Evolutionary conservation across 441 rosid species (phyloP).

Genomic region (Corymbia calophylla): DNA sequence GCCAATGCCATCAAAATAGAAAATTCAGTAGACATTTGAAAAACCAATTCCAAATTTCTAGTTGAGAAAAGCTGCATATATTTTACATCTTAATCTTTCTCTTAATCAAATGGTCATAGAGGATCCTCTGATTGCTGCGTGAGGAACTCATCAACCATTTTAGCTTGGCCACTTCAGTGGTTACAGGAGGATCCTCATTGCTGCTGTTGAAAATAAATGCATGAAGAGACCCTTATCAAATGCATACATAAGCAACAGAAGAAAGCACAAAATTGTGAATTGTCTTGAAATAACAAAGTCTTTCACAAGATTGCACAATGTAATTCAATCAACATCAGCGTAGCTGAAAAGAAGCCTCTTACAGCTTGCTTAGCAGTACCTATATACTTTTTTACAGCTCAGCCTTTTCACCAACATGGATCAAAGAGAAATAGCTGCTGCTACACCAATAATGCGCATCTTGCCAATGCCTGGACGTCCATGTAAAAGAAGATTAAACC

Average conservation of each 20-base stretch:
- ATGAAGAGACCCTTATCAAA: too few species aligned
- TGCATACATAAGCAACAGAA: too few species aligned
- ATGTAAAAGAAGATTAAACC: too few species aligned
- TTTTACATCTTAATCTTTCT: too few species aligned
- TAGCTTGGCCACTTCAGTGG: not conserved
- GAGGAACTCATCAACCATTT: not conserved
- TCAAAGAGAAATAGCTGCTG: slow-evolving; percentile 81
- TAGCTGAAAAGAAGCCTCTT: slow-evolving; percentile 20
- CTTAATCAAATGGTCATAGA: not conserved
- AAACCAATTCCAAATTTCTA: too few species aligned
- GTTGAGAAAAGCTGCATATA: too few species aligned
- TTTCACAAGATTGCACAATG: not conserved
- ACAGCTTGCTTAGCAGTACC: slow-evolving; percentile 99
- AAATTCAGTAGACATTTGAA: too few species aligned
- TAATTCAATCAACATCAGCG: not conserved
- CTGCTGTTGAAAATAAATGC: not conserved
- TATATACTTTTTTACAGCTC: slow-evolving; percentile 89
- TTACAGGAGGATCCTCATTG: not conserved
- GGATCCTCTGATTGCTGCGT: not conserved
- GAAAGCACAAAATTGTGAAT: not conserved
- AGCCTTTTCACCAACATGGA: slow-evolving; percentile 86
- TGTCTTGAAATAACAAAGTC: not conserved
- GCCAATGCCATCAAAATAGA: too few species aligned
- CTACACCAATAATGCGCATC: slow-evolving; percentile 68
- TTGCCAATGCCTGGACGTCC: too few species aligned